Evolutionary conservation across 257 asterid species (phyloP).

Genomic region (Scutellaria galericulata): DNA sequence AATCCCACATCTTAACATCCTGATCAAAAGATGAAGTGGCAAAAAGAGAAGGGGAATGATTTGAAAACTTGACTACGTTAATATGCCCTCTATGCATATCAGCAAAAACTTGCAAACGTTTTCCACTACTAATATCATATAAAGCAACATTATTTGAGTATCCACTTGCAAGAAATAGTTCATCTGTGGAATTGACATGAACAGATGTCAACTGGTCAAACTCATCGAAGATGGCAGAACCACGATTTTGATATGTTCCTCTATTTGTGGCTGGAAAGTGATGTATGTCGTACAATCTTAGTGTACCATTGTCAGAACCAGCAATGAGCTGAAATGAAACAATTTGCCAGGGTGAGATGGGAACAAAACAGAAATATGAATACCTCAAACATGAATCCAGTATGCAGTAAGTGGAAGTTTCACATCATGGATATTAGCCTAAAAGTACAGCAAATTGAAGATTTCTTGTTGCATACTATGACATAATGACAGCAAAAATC

Average conservation of each 20-base stretch:
- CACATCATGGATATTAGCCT: conserved; percentile 17
- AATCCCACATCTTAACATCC: conserved; percentile 93
- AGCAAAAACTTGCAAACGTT: conserved; percentile 72
- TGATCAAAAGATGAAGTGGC: conserved; percentile 93
- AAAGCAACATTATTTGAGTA: conserved; percentile 84
- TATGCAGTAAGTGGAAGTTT: neutral
- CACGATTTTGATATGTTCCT: conserved; percentile 44
- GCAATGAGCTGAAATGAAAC: conserved; percentile 78
- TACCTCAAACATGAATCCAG: conserved; percentile 26
- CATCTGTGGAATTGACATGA: conserved; percentile 90
- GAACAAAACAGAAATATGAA: conserved; percentile 11
- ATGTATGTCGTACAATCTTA: conserved; percentile 72
- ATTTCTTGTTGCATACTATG: conserved; percentile 1
- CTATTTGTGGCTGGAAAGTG: conserved; percentile 50
- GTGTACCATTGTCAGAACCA: conserved; percentile 92
- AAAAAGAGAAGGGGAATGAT: conserved; percentile 86
- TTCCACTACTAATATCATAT: conserved; percentile 77
- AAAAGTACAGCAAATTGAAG: conserved; percentile 1
- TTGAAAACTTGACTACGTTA: conserved; percentile 90
- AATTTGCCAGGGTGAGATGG: conserved; percentile 24
- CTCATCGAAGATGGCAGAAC: conserved; percentile 71
- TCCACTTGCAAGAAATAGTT: conserved; percentile 92
- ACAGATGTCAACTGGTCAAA: conserved; percentile 94
- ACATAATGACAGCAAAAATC: conserved; percentile 20
- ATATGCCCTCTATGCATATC: conserved; percentile 90